Conservation (phyloP, 768 basidiomycete species). For the Boletus rubescentipes region DNA sequence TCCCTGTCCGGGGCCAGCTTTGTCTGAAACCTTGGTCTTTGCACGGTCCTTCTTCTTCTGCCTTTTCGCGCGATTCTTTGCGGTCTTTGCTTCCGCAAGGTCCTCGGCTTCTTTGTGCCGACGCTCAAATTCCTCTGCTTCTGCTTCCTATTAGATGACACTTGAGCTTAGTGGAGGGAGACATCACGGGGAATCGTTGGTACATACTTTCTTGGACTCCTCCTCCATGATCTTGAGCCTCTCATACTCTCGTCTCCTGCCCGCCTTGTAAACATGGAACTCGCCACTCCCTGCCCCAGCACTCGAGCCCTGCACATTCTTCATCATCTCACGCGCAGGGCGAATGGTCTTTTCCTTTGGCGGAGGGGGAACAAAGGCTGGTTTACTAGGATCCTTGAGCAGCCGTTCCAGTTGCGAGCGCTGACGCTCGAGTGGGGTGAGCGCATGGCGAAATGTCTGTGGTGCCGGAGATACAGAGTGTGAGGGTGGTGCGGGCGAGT, state of each 20-base stretch:
- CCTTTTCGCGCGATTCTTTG: slow-evolving; percentile 92
- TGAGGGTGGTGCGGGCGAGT: slow-evolving; percentile 29
- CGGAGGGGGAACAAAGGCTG: slow-evolving; percentile 73
- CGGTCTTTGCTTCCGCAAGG: slow-evolving; percentile 80
- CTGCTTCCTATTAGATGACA: slow-evolving; percentile 54
- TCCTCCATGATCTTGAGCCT: slow-evolving; percentile 90
- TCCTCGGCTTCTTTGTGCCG: slow-evolving; percentile 72
- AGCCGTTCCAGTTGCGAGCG: slow-evolving; percentile 78
- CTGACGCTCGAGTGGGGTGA: slow-evolving; percentile 52
- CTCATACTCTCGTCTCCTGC: slow-evolving; percentile 92
- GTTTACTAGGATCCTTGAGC: slow-evolving; percentile 85
- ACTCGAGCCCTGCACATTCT: slow-evolving; percentile 97
- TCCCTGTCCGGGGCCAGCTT: slow-evolving; percentile 27
- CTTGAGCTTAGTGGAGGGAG: not conserved
- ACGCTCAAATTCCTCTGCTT: slow-evolving; percentile 69
- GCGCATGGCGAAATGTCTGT: slow-evolving; percentile 41
- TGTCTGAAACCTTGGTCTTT: slow-evolving; percentile 42
- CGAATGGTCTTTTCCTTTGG: slow-evolving; percentile 82
- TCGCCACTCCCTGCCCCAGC: slow-evolving; percentile 97
- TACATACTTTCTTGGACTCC: slow-evolving; percentile 64
- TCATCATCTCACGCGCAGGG: slow-evolving; percentile 94
- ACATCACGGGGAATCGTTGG: not conserved
- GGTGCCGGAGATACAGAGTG: slow-evolving; percentile 35
- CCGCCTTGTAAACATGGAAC: slow-evolving; percentile 98
- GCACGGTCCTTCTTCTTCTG: slow-evolving; percentile 86